Evolutionary conservation across 352 stramenopile genomes (phyloP).

Genomic region (Pythium rishiriense): DNA sequence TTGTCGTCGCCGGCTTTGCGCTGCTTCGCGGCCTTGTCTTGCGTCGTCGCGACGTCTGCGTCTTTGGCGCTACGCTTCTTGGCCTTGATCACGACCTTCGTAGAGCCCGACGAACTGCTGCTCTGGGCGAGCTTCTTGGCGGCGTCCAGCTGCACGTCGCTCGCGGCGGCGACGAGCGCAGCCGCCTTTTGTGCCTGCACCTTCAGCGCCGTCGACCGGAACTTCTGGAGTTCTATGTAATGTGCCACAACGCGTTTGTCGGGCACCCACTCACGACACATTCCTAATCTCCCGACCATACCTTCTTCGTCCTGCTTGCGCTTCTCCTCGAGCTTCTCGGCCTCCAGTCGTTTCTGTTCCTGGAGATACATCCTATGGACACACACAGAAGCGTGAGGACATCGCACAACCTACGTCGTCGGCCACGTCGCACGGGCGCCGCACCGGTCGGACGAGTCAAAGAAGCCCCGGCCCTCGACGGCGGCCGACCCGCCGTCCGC

Average conservation of each 20-base stretch:
- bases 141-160: constrained; percentile 8
- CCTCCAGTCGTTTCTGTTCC: constrained; percentile 60
- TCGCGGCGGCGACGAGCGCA: constrained; percentile 12
- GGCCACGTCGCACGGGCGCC: background rate
- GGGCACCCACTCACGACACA: background rate
- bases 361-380: constrained; percentile 53
- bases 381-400: background rate
- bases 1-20: background rate
- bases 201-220: constrained; percentile 63
- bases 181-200: constrained; percentile 46
- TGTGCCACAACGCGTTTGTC: background rate
- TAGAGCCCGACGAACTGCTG: constrained; percentile 16
- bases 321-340: constrained; percentile 35
- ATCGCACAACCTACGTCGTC: too few relatives aligned
- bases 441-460: constrained; percentile 68
- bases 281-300: background rate
- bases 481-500: constrained; percentile 35
- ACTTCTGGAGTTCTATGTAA: constrained; percentile 51
- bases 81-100: constrained; percentile 45
- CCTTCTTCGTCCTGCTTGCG: constrained; percentile 32
- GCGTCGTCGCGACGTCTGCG: background rate
- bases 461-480: constrained; percentile 55
- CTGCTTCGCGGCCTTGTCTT: constrained; percentile 5
- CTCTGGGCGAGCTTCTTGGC: constrained; percentile 1
- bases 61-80: constrained; percentile 44